These are phyloP conservation scores for Leishmania lainsoni DNA, from an alignment of 208 protist species.

Conservation along the genomic window DNA sequence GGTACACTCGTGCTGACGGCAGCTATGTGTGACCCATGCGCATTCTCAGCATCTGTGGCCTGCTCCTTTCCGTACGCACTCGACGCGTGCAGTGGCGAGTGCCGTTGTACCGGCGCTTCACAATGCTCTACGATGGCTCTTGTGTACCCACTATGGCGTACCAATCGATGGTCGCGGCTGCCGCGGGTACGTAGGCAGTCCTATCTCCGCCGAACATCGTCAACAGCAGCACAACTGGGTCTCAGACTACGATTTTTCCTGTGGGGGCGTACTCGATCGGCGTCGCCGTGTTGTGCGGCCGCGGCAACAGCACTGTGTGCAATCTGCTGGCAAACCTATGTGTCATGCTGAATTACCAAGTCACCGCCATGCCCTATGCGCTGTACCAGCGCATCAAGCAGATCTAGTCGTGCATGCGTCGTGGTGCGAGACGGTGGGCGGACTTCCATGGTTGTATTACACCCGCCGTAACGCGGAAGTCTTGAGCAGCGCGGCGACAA, in stretches of 20 bases:
- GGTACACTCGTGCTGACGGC: conserved; percentile 34
- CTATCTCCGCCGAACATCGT: conserved; percentile 52
- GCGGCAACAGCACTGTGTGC: conserved; percentile 57
- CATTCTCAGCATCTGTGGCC: conserved; percentile 25
- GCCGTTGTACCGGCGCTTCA: conserved; percentile 45
- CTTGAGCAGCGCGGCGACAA: conserved; percentile 15
- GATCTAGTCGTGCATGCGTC: conserved; percentile 24
- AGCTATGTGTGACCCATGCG: conserved; percentile 53
- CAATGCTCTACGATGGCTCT: conserved; percentile 54
- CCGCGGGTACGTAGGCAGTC: conserved; percentile 17
- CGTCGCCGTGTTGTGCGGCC: conserved; percentile 49
- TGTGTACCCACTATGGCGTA: conserved; percentile 47
- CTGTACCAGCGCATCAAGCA: conserved; percentile 54
- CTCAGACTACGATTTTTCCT: conserved; percentile 16
- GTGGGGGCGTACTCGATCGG: conserved; percentile 38
- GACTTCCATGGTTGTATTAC: conserved; percentile 74
- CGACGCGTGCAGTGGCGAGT: conserved; percentile 12
- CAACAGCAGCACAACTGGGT: conserved; percentile 32
- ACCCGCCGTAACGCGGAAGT: conserved; percentile 43
- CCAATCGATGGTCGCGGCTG: conserved; percentile 21
- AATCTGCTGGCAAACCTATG: conserved; percentile 79
- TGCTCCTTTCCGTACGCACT: conserved; percentile 47
- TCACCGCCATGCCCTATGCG: conserved; percentile 49
- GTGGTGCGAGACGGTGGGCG: conserved; percentile 32
- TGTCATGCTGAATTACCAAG: conserved; percentile 64